These are phyloP conservation scores for Astraeus odoratus DNA, from an alignment of 768 basidiomycete species.

Conservation along the genomic window DNA sequence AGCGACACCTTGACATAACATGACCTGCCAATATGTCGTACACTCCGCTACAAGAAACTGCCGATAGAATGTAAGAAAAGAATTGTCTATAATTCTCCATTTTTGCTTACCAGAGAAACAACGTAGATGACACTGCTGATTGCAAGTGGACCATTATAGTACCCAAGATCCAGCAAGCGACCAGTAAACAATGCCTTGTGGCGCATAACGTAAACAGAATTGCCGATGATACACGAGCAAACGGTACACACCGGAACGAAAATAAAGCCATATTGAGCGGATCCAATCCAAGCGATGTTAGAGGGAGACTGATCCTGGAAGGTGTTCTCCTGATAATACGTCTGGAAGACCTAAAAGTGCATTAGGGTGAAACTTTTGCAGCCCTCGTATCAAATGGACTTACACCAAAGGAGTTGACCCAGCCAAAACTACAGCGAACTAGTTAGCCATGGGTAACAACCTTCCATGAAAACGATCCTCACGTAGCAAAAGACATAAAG, in stretches of 20 bases:
- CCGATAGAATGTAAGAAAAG: not conserved
- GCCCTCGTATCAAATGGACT: not conserved
- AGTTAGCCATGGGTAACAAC: not conserved
- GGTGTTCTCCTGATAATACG: slow-evolving; percentile 17
- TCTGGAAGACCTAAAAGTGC: slow-evolving; percentile 11
- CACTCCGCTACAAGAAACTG: slow-evolving; percentile 23
- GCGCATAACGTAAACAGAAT: not conserved
- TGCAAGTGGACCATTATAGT: slow-evolving; percentile 7
- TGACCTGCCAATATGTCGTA: slow-evolving; percentile 20
- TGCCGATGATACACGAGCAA: slow-evolving; percentile 27
- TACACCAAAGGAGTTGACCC: slow-evolving; percentile 6
- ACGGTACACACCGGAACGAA: slow-evolving; percentile 4
- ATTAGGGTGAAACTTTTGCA: not conserved
- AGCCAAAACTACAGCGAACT: not conserved
- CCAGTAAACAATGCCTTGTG: slow-evolving; percentile 7
- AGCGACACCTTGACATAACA: slow-evolving; percentile 21
- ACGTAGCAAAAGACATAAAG: slow-evolving; percentile 4
- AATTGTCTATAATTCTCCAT: slow-evolving; percentile 26
- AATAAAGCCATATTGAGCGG: slow-evolving; percentile 13
- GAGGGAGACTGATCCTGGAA: slow-evolving; percentile 14
- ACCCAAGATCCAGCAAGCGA: slow-evolving; percentile 7
- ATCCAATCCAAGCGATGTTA: slow-evolving; percentile 22
- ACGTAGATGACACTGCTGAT: slow-evolving; percentile 1
- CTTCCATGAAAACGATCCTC: not conserved
- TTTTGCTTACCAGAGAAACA: slow-evolving; percentile 7